Evolutionary conservation across 495 filamentous ascomycete genomes (phyloP).

Genomic region (Penicillium psychrofluorescens): DNA sequence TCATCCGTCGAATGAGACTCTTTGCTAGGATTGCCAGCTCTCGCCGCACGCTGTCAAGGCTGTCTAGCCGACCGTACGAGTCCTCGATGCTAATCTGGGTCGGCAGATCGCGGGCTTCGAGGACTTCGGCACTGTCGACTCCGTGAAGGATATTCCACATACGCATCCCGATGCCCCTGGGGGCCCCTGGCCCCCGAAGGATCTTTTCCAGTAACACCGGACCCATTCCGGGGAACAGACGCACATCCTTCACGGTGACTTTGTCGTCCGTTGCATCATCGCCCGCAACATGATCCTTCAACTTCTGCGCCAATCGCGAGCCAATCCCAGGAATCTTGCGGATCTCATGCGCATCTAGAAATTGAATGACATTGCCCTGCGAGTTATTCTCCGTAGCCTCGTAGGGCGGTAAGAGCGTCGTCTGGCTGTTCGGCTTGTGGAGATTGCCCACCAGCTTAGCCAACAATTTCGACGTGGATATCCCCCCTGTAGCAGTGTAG

Average conservation of each 20-base stretch:
- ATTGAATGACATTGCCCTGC: slow-evolving; percentile 49
- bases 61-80: slow-evolving; percentile 65
- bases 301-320: slow-evolving; percentile 62
- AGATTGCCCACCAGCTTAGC: slow-evolving; percentile 79
- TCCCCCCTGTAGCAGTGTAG: slow-evolving; percentile 81
- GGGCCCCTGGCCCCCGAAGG: slow-evolving; percentile 59
- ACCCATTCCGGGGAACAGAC: slow-evolving; percentile 51
- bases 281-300: slow-evolving; percentile 55
- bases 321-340: slow-evolving; percentile 84
- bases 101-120: slow-evolving; percentile 63
- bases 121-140: slow-evolving; percentile 55
- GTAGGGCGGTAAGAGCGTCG: slow-evolving; percentile 66
- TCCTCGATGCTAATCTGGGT: slow-evolving; percentile 94
- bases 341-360: slow-evolving; percentile 71
- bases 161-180: slow-evolving; percentile 59
- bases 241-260: slow-evolving; percentile 60
- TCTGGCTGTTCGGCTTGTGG: slow-evolving; percentile 82
- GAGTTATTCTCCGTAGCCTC: slow-evolving; percentile 9
- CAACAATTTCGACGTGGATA: slow-evolving; percentile 76
- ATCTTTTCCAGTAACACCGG: slow-evolving; percentile 54
- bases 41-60: slow-evolving; percentile 49
- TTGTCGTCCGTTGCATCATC: slow-evolving; percentile 38
- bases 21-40: slow-evolving; percentile 56
- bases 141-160: slow-evolving; percentile 78
- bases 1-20: slow-evolving; percentile 75